Base-by-base conservation (phyloP, 2,329 filamentous ascomycete genomes). In the Fusarium xylarioides region DNA sequence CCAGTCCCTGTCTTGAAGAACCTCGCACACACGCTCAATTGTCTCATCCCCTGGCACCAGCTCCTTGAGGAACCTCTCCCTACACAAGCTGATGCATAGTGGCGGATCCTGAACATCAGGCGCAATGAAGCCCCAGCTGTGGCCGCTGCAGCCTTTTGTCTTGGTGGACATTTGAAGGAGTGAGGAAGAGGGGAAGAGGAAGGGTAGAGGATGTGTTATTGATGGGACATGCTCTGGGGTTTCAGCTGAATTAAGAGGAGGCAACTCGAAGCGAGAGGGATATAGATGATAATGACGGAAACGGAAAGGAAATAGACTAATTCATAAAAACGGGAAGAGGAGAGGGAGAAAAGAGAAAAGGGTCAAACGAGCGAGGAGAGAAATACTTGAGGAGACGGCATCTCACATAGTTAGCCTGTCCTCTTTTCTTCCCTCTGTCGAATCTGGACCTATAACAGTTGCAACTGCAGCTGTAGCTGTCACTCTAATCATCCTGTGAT, bases 1-100 rank as follows among this genome's bases (percentile, higher is more conserved):
- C 28, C 67, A 60, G 12, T 65, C 58, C 26, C 56, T 74, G 76
- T 78, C 66, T 71, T 78, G 71, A 9, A 83, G 77, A 11, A 67
- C 68, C 66, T 79, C 68, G 70, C 84, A 85, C 40, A 78, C 76
- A 15, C 72, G 63, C 14, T 67, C 55, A 68, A 83, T 80, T 63
- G 79, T 79, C 70, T 80, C 73, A 59, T 76, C 65, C 30, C 70
- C 75, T 23, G 76, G 74, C 42, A 76, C 62, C 57, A 83, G 61
- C 12, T 70, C 70, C 46, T 69, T 56, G 34, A 84, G 55, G 64
- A 84, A 82, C 57, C 76, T 76, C 35, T 61, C 61, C 55, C 76
- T 80, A 63, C 84, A 85, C 47, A 74, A 63, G 26, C 70, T 67
- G 60, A 85, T 76, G 70, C 83, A 85, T 19, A 59, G 66, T 43